These are phyloP conservation scores for Dipteronia dyeriana DNA, from an alignment of 345 rosid genomes.

Conservation along the genomic window DNA sequence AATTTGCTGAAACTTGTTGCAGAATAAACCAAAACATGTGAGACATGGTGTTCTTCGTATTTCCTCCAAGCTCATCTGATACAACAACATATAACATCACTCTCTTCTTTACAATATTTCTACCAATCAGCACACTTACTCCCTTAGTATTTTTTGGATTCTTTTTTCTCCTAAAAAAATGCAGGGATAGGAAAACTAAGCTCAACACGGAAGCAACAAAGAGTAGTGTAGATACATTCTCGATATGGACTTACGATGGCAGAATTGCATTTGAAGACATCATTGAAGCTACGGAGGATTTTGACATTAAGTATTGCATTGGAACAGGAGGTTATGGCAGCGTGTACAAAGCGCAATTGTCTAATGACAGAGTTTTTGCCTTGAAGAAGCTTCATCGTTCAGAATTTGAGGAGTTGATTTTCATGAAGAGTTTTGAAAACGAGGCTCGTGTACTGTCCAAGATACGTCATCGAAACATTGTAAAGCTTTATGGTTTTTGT, in stretches of 20 bases:
- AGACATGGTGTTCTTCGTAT: not conserved
- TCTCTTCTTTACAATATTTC: not conserved
- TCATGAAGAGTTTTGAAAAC: not conserved
- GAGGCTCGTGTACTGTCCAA: not conserved
- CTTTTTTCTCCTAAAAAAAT: not conserved
- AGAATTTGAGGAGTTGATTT: not conserved
- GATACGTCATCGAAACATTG: slow-evolving; percentile 2
- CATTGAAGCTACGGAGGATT: not conserved
- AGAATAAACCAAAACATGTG: not conserved
- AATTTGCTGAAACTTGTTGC: not conserved
- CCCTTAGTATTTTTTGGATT: not conserved
- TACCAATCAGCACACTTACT: not conserved
- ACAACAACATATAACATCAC: not conserved
- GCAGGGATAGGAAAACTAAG: not conserved
- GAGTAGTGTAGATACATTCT: not conserved
- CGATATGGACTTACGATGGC: not conserved
- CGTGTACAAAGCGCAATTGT: not conserved
- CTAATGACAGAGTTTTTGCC: not conserved
- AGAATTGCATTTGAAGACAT: not conserved
- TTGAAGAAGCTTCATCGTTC: not conserved
- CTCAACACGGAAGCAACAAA: not conserved
- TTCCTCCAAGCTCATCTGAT: not conserved
- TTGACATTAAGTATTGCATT: not conserved
- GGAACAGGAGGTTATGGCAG: not conserved
- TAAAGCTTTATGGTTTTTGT: not conserved